These are phyloP conservation scores for Russula brevipes DNA, from an alignment of 768 basidiomycete species.

Conservation along the genomic window DNA sequence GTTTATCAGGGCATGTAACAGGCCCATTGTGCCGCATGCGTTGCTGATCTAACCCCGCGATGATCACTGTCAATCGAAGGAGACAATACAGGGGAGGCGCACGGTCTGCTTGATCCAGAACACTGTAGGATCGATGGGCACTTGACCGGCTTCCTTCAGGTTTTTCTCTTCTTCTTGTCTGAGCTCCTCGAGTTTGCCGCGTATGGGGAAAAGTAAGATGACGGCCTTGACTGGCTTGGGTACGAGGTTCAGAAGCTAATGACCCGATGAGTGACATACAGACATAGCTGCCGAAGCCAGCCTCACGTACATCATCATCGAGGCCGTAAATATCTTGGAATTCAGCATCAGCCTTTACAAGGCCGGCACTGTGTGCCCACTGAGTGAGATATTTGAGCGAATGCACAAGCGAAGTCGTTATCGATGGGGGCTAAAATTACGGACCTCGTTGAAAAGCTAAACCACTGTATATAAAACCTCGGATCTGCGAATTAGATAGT, in stretches of 20 bases:
- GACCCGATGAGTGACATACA: neutral
- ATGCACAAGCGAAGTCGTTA: constrained; percentile 4
- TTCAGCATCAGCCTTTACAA: constrained; percentile 9
- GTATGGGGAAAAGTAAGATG: constrained; percentile 77
- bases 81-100: constrained; percentile 21
- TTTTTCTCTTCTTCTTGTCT: constrained; percentile 56
- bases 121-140: constrained; percentile 54
- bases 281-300: neutral
- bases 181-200: constrained; percentile 44
- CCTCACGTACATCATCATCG: constrained; percentile 16
- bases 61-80: neutral
- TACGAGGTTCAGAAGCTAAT: constrained; percentile 64
- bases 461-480: constrained; percentile 30
- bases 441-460: constrained; percentile 15
- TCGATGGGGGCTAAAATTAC: constrained; percentile 3
- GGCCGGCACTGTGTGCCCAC: constrained; percentile 4
- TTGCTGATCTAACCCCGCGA: constrained; percentile 29
- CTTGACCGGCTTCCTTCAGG: constrained; percentile 44
- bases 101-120: constrained; percentile 93
- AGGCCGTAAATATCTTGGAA: constrained; percentile 25
- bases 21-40: constrained; percentile 32
- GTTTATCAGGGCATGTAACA: constrained; percentile 56
- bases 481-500: constrained; percentile 7
- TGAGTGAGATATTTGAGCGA: constrained; percentile 25
- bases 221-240: constrained; percentile 76